Percentiles rank a stretch among this genome's conserved stretches.
phyloP scores from a whole-genome alignment of 2,329 filamentous ascomycete species.

The Remersonia thermophila region DNA sequence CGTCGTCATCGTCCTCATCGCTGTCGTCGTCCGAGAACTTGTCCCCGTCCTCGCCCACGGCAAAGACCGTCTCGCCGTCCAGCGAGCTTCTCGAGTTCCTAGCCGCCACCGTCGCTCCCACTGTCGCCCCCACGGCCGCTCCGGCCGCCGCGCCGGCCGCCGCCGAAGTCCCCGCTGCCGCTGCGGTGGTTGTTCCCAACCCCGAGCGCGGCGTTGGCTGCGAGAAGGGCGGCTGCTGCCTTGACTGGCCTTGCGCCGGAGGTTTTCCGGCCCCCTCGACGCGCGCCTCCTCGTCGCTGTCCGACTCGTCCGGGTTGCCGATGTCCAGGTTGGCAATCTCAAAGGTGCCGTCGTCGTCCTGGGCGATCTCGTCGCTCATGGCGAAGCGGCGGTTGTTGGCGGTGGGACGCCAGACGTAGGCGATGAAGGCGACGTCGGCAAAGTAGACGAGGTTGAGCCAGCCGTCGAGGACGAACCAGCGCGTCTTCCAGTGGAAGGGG shows the following conservation, averaged over 20 bases:
- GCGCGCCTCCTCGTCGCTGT: conserved; percentile 41
- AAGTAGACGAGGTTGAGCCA: conserved; percentile 97
- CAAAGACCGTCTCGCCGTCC: conserved; percentile 92
- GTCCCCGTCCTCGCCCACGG: conserved; percentile 74
- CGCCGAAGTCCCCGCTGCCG: too few species aligned
- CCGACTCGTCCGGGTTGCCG: conserved; percentile 56
- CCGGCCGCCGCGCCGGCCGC: too few species aligned
- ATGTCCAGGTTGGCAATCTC: conserved; percentile 92
- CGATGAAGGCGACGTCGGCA: conserved; percentile 81
- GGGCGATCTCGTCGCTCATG: conserved; percentile 97
- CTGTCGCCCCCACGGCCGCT: neutral
- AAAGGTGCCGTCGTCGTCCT: conserved; percentile 92
- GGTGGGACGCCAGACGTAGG: conserved; percentile 92
- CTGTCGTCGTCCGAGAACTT: conserved; percentile 67
- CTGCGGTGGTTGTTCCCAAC: too few species aligned
- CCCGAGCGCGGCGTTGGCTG: too few species aligned
- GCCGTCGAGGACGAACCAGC: conserved; percentile 95
- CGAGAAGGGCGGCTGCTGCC: neutral
- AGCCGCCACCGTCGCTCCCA: conserved; percentile 2
- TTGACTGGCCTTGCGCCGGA: too few species aligned
- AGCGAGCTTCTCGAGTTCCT: conserved; percentile 42
- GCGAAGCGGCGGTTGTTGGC: conserved; percentile 94
- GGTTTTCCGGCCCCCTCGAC: conserved; percentile 25
- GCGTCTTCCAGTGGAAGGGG: conserved; percentile 90
- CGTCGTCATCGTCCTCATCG: conserved; percentile 34